These are phyloP conservation scores for Alternaria metachromatica DNA, from an alignment of 2,329 filamentous ascomycete genomes.

Conservation along the genomic window DNA sequence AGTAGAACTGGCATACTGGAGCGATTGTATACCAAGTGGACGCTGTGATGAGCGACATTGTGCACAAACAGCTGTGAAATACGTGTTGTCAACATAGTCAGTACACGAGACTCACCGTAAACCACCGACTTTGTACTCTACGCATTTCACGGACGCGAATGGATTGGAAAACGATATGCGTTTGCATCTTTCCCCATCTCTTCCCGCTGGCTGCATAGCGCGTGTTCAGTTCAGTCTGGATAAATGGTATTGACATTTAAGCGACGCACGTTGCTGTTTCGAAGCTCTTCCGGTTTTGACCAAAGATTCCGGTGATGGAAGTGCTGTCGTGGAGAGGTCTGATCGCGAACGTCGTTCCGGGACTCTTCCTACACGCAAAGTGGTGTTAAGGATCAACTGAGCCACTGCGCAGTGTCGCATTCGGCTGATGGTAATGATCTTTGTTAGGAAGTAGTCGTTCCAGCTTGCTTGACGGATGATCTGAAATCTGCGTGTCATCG, in stretches of 20 bases:
- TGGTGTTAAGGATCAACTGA: too few relatives aligned
- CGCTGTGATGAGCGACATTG: background rate
- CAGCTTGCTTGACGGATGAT: background rate
- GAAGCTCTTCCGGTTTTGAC: too few relatives aligned
- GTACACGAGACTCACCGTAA: background rate
- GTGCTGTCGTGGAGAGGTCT: background rate
- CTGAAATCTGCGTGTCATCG: background rate
- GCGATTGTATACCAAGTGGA: background rate
- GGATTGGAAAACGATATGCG: too few relatives aligned
- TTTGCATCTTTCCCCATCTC: too few relatives aligned
- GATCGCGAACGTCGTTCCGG: background rate
- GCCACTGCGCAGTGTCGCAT: background rate
- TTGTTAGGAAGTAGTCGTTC: fast-evolving
- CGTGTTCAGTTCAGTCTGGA: too few relatives aligned
- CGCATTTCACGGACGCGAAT: too few relatives aligned
- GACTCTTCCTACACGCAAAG: too few relatives aligned
- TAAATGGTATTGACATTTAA: too few relatives aligned
- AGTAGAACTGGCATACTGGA: fast-evolving
- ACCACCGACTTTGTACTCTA: too few relatives aligned
- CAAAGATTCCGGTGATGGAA: background rate
- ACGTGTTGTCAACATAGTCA: background rate
- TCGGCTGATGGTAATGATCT: background rate
- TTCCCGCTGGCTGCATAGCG: too few relatives aligned
- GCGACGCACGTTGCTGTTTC: too few relatives aligned
- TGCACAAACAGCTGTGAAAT: background rate